Evolutionary conservation across 2,329 filamentous ascomycete species (phyloP).

Genomic region (Pezicula carpinea): DNA sequence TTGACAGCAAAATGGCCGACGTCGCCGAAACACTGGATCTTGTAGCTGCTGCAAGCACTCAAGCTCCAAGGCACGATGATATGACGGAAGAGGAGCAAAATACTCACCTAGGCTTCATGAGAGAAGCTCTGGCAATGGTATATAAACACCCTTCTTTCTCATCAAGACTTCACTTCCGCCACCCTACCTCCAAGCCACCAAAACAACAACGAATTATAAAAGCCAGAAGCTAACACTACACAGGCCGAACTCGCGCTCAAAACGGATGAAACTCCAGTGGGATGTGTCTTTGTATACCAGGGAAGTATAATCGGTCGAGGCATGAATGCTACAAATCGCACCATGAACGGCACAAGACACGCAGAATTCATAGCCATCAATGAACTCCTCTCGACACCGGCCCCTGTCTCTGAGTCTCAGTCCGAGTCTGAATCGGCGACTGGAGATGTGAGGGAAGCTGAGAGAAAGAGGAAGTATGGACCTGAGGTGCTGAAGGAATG

Average conservation of each 20-base stretch:
- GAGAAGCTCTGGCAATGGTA: slow-evolving; percentile 83
- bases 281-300: slow-evolving; percentile 85
- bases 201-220: no score
- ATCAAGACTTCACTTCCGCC: neutral
- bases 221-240: neutral
- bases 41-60: no score
- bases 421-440: slow-evolving; percentile 24
- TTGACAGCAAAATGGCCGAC: no score
- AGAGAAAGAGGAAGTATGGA: slow-evolving; percentile 43
- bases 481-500: slow-evolving; percentile 64
- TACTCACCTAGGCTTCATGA: slow-evolving; percentile 63
- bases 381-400: slow-evolving; percentile 50
- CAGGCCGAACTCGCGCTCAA: slow-evolving; percentile 81
- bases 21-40: no score
- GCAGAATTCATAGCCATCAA: slow-evolving; percentile 89
- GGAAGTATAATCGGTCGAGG: slow-evolving; percentile 78
- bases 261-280: slow-evolving; percentile 91
- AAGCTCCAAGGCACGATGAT: neutral
- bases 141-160: slow-evolving; percentile 6
- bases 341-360: slow-evolving; percentile 86
- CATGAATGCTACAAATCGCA: slow-evolving; percentile 96
- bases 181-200: no score
- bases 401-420: slow-evolving; percentile 40
- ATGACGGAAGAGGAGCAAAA: slow-evolving; percentile 4
- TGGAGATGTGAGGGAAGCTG: neutral